These are phyloP conservation scores for Metschnikowia sp. DNA, from an alignment of 805 yeast genomes.

Conservation along the genomic window DNA sequence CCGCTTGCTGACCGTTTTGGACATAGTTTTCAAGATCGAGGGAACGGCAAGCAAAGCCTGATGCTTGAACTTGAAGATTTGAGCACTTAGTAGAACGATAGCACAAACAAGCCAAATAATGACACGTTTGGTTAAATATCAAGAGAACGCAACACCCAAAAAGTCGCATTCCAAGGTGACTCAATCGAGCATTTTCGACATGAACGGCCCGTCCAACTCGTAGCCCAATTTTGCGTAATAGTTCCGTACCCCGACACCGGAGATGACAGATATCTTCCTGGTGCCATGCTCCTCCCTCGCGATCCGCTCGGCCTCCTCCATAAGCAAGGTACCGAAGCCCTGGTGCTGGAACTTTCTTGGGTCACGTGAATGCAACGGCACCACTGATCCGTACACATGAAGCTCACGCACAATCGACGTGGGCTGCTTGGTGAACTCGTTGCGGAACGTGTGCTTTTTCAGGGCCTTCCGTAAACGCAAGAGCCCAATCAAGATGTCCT, in stretches of 20 bases:
- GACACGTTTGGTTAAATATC: no score
- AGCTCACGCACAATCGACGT: slow-evolving; percentile 95
- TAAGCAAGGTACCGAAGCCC: slow-evolving; percentile 93
- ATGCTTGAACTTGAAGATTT: no score
- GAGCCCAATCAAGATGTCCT: slow-evolving; percentile 91
- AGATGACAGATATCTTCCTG: slow-evolving; percentile 84
- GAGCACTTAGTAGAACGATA: no score
- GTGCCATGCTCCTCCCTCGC: slow-evolving; percentile 95
- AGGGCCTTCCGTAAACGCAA: slow-evolving; percentile 85
- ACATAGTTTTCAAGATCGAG: no score
- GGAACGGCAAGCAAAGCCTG: no score
- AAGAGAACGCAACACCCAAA: neutral
- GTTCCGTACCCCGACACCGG: slow-evolving; percentile 97
- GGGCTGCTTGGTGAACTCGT: slow-evolving; percentile 78
- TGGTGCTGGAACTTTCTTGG: slow-evolving; percentile 98
- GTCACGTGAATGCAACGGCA: slow-evolving; percentile 92
- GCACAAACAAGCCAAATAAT: no score
- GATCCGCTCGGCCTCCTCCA: slow-evolving; percentile 98
- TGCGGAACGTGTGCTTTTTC: slow-evolving; percentile 83
- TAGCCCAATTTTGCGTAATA: slow-evolving; percentile 93
- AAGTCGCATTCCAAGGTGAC: no score
- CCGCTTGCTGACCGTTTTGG: no score
- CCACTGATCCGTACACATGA: slow-evolving; percentile 97
- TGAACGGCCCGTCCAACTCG: slow-evolving; percentile 89
- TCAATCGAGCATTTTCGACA: slow-evolving; percentile 58